A percentile compares a stretch with the other conserved stretches of the same genome.
Conservation (phyloP, 306 rosid species). For the Pachyrhizus erosus region DNA sequence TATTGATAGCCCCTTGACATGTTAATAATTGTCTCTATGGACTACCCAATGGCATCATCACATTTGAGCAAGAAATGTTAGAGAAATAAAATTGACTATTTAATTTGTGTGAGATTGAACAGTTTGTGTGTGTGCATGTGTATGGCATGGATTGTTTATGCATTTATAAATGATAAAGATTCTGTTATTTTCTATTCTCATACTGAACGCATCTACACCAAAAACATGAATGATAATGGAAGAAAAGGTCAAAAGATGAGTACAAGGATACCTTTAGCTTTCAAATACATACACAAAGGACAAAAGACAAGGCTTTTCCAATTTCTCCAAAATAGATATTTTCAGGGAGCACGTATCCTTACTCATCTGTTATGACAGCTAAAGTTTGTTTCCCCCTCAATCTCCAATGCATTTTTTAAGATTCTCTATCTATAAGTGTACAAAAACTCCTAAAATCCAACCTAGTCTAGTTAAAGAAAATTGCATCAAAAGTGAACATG, state of each 20-base stretch:
- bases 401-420: slow-evolving; percentile 2
- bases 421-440: not conserved
- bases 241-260: not conserved
- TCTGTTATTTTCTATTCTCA: not conserved
- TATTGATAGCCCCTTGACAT: not conserved
- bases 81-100: not conserved
- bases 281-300: not conserved
- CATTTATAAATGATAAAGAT: not conserved
- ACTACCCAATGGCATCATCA: not conserved
- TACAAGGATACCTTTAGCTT: not conserved
- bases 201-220: not conserved
- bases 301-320: not conserved
- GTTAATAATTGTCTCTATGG: not conserved
- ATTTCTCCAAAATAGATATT: slow-evolving; percentile 12
- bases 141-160: not conserved
- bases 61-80: not conserved
- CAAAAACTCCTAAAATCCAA: not conserved
- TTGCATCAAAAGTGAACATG: not conserved
- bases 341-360: not conserved
- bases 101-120: not conserved
- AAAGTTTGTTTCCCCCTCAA: not conserved
- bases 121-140: not conserved
- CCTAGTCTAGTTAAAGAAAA: slow-evolving; percentile 1
- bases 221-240: not conserved
- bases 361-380: slow-evolving; percentile 4